Evolutionary conservation across 2,329 filamentous ascomycete species (phyloP).

Genomic region (Emergomyces pasteurianus): DNA sequence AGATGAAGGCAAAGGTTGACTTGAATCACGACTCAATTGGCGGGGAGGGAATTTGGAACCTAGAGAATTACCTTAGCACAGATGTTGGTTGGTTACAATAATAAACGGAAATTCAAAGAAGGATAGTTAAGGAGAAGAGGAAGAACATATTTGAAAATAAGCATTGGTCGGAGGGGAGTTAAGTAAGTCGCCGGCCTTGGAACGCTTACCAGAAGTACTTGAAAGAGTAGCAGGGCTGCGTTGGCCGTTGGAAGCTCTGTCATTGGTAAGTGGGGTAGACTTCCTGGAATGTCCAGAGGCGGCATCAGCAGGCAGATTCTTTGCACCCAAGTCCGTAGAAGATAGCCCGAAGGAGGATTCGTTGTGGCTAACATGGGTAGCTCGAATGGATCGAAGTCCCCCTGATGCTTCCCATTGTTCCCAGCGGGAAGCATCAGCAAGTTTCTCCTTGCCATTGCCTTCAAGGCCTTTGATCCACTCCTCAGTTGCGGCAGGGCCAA

Average conservation of each 20-base stretch:
- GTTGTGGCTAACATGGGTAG: not conserved
- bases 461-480: constrained; percentile 72
- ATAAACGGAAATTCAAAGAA: not conserved
- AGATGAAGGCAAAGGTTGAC: not conserved
- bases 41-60: constrained; percentile 7
- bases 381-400: constrained; percentile 13
- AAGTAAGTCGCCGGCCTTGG: not conserved
- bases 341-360: not conserved
- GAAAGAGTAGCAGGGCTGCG: constrained; percentile 4
- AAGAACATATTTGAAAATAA: not conserved
- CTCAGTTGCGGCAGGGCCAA: constrained; percentile 56
- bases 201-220: constrained; percentile 10
- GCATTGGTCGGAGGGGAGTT: not conserved
- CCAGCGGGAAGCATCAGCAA: constrained; percentile 55
- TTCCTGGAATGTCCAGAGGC: constrained; percentile 6
- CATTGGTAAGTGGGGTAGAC: constrained; percentile 6
- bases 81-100: not conserved
- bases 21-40: constrained; percentile 3
- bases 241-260: constrained; percentile 1
- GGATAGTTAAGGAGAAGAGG: not conserved
- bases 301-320: constrained; percentile 1
- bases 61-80: not conserved
- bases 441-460: constrained; percentile 47
- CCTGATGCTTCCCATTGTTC: constrained; percentile 55
- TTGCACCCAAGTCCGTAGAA: constrained; percentile 2